phyloP scores from a whole-genome alignment of 768 basidiomycete genomes.

The Suillus sp. region DNA sequence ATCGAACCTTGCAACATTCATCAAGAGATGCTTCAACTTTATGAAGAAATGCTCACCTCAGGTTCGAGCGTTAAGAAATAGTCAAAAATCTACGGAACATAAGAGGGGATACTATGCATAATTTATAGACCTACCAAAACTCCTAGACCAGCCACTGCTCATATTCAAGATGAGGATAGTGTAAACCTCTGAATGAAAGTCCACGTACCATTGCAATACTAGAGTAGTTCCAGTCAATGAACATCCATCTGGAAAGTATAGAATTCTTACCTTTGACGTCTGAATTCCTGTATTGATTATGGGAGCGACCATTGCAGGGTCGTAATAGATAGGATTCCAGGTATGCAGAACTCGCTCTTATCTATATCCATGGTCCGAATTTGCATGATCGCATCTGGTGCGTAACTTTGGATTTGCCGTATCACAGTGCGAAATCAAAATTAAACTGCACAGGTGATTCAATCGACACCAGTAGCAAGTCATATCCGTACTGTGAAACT shows the following conservation, averaged over 20 bases:
- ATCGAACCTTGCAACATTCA: background rate
- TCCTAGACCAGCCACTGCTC: background rate
- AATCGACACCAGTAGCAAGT: background rate
- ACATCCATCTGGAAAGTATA: background rate
- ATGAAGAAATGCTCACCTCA: background rate
- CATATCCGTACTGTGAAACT: background rate
- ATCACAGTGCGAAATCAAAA: background rate
- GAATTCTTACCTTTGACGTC: conserved; percentile 3
- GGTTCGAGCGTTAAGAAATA: conserved; percentile 2
- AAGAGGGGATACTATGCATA: background rate
- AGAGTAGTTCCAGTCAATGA: background rate
- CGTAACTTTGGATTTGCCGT: background rate
- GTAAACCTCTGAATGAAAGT: background rate
- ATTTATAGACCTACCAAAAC: background rate
- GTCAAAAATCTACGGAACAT: conserved; percentile 1
- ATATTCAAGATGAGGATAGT: background rate
- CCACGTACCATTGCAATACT: conserved; percentile 2
- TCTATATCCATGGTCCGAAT: background rate
- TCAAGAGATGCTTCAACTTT: background rate
- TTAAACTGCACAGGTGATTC: background rate
- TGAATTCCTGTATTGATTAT: background rate
- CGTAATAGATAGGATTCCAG: background rate
- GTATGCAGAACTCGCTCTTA: background rate
- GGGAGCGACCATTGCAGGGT: background rate
- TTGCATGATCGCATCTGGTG: background rate